Evolutionary conservation across 108 stramenopile genomes (phyloP), one percentile per base, ranked within the genome.

Genomic region (Discostella stelligeroides): DNA sequence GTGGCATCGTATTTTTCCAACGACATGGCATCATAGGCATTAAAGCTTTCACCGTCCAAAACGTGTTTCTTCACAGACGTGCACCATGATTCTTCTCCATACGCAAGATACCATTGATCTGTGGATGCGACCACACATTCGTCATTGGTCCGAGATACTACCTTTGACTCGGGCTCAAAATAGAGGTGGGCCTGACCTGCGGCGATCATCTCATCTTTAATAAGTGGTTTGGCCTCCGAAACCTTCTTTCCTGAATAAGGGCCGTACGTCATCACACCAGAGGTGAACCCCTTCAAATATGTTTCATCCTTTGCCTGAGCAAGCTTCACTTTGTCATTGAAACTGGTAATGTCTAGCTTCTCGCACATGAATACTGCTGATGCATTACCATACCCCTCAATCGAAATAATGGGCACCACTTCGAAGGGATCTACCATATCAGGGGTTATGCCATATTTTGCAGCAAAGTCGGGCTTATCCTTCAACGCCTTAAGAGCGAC

Each of bases 41-140:
- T 80, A 80, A 99, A 99, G 21, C 60, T 85, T 9, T 90, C 90
- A 10, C 69, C 67, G 70, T 96, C 81, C 66, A 93, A 66, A 39
- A 99, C 94, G 66, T 98, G 96, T 30, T 83, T 79, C 70, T 80
- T 75, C 34, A 99, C 97, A 24, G 81, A 85, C 21, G 62, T 30
- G 61, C 72, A 72, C 88, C 88, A 90, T 7, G 57, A 63, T 74
- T 97, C 94, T 77, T 98, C 98, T 29, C 97, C 98, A 64, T 99
- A 99, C 23, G 94, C 89, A 60, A 99, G 86, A 68, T 98, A 99
- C 98, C 98, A 99, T 84, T 99, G 98, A 87, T 99, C 98, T 17
- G 97, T 97, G 3, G 95, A 87, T 13, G 98, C 98, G 42, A 99
- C 98, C 23, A 98, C 93, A 79, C 98, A 99, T 71, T 98, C 98